phyloP scores from a whole-genome alignment of 2,329 filamentous ascomycete species.

The Penicillium italicum region DNA sequence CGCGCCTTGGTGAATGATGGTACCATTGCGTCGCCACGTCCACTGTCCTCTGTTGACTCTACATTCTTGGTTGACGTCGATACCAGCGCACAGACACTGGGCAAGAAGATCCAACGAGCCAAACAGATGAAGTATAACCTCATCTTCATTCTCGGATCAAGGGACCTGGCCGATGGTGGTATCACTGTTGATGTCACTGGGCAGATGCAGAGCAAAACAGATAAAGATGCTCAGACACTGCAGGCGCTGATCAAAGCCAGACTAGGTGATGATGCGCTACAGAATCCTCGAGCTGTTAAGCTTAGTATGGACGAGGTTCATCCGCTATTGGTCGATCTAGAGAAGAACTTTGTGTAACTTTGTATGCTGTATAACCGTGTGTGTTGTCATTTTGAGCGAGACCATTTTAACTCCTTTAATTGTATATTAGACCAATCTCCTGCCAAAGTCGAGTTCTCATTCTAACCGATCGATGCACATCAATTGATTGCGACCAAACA shows the following conservation, averaged over 20 bases:
- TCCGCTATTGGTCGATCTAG: constrained; percentile 35
- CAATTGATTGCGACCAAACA: background rate
- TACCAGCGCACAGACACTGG: constrained; percentile 57
- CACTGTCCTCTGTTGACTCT: constrained; percentile 51
- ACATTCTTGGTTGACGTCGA: constrained; percentile 70
- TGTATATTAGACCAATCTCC: constrained; percentile 8
- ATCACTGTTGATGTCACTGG: constrained; percentile 47
- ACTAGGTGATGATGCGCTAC: constrained; percentile 27
- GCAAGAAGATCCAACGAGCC: constrained; percentile 70
- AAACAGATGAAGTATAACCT: constrained; percentile 67
- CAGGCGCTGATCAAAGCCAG: constrained; percentile 25
- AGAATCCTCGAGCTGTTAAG: constrained; percentile 36
- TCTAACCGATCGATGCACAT: background rate
- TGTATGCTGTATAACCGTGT: background rate
- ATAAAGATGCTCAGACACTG: constrained; percentile 26
- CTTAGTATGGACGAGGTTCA: constrained; percentile 38
- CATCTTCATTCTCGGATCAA: constrained; percentile 68
- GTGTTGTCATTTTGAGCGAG: constrained; percentile 8
- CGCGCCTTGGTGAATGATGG: constrained; percentile 25
- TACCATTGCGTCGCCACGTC: constrained; percentile 29
- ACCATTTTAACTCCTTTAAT: background rate
- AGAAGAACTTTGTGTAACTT: constrained; percentile 36
- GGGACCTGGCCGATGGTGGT: constrained; percentile 58
- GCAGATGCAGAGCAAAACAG: constrained; percentile 43
- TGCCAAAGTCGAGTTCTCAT: background rate